Conservation (phyloP, 2,329 filamentous ascomycete genomes). For the Aureobasidium sp. region DNA sequence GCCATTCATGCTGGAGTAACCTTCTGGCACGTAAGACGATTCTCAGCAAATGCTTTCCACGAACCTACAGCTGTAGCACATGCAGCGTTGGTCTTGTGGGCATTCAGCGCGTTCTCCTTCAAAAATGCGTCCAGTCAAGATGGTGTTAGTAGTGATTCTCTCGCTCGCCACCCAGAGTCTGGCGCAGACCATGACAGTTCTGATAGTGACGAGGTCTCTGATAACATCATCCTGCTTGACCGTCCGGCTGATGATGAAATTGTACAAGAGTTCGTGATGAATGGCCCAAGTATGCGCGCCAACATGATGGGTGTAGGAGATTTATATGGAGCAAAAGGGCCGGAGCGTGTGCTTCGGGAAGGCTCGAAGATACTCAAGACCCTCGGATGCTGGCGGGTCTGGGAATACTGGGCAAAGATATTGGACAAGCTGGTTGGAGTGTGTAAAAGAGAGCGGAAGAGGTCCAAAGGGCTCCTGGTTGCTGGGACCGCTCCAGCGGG, state of each 20-base stretch:
- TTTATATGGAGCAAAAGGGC: slow-evolving; percentile 34
- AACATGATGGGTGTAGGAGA: slow-evolving; percentile 49
- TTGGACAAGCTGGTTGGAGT: neutral
- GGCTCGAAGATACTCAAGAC: slow-evolving; percentile 33
- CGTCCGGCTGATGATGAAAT: slow-evolving; percentile 52
- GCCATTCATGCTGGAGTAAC: slow-evolving; percentile 47
- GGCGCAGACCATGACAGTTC: neutral
- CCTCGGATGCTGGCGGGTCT: slow-evolving; percentile 20
- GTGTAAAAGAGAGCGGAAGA: neutral
- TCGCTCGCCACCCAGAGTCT: neutral
- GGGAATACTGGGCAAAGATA: neutral
- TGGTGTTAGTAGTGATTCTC: too few species aligned
- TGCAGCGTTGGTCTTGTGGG: slow-evolving; percentile 59
- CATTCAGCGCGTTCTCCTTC: slow-evolving; percentile 36
- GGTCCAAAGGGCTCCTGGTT: neutral
- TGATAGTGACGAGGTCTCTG: neutral
- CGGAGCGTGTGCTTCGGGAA: slow-evolving; percentile 33
- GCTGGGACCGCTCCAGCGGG: too few species aligned
- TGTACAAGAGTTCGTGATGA: slow-evolving; percentile 49
- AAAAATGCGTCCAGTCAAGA: neutral
- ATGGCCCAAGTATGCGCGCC: slow-evolving; percentile 44
- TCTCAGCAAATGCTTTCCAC: slow-evolving; percentile 48
- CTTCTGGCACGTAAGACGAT: slow-evolving; percentile 48
- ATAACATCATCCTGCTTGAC: slow-evolving; percentile 34
- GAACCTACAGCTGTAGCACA: slow-evolving; percentile 61